Conservation (phyloP, 352 stramenopile species). For the Thalassiosira hispida region DNA sequence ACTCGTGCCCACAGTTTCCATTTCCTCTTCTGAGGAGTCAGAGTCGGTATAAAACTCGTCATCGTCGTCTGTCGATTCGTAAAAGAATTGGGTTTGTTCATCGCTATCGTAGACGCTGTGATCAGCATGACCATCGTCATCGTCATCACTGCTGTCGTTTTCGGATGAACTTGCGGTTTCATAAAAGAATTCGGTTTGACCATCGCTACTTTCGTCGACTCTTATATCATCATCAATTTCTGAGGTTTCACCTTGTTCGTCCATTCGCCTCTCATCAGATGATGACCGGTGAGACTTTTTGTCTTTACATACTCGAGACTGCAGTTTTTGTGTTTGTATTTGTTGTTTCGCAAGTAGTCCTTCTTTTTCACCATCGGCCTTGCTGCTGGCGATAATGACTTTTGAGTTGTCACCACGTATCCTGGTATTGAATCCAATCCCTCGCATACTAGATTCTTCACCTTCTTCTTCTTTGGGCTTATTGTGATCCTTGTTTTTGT, state of each 20-base stretch:
- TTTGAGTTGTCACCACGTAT: neutral
- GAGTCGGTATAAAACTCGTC: neutral
- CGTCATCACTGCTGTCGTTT: too few relatives aligned
- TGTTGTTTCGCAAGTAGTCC: neutral
- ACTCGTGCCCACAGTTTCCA: constrained; percentile 16
- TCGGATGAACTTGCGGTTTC: too few relatives aligned
- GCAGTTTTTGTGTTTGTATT: too few relatives aligned
- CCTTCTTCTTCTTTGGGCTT: neutral
- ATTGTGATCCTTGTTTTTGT: neutral
- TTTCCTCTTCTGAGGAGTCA: constrained; percentile 15
- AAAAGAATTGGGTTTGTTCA: constrained; percentile 37
- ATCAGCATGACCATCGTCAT: neutral
- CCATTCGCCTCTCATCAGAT: neutral
- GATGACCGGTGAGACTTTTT: neutral
- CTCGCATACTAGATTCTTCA: neutral
- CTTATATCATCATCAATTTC: constrained; percentile 10
- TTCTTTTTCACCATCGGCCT: neutral
- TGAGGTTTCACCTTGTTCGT: neutral
- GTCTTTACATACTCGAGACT: too few relatives aligned
- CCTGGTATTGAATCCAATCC: neutral
- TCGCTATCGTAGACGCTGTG: constrained; percentile 16
- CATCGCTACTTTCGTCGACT: neutral
- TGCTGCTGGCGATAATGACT: too few relatives aligned
- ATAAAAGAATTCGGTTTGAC: too few relatives aligned
- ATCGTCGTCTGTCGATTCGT: constrained; percentile 27